phyloP scores from a whole-genome alignment of 2,329 filamentous ascomycete genomes.

The Neonectria sp. region DNA sequence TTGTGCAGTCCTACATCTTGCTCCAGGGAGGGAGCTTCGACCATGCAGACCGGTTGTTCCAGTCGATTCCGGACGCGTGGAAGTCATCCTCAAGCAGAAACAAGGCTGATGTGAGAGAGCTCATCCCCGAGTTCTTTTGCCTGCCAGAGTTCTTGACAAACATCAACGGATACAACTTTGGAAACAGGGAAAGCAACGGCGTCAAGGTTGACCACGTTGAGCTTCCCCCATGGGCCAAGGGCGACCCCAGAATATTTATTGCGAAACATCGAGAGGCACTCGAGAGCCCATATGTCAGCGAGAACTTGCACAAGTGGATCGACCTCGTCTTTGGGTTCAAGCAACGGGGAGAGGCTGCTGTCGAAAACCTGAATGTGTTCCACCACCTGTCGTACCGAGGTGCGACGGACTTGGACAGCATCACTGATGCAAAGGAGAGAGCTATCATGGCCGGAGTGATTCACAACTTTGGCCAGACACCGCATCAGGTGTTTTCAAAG shows the following conservation, averaged over 20 bases:
- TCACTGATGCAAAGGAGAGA: conserved; percentile 89
- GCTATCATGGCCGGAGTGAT: conserved; percentile 95
- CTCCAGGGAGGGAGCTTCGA: conserved; percentile 97
- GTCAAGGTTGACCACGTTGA: conserved; percentile 87
- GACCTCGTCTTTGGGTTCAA: conserved; percentile 96
- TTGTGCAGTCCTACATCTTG: conserved; percentile 94
- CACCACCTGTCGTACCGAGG: conserved; percentile 96
- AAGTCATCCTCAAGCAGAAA: conserved; percentile 89
- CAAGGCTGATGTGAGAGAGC: conserved; percentile 93
- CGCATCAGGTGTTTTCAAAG: conserved; percentile 91
- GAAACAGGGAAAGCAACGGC: conserved; percentile 84
- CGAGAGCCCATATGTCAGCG: conserved; percentile 92
- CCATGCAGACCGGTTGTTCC: conserved; percentile 95
- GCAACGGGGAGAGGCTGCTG: conserved; percentile 91
- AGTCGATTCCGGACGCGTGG: conserved; percentile 93
- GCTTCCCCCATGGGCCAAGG: conserved; percentile 97
- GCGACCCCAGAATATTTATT: conserved; percentile 95
- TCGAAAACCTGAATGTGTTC: conserved; percentile 95
- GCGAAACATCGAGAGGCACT: conserved; percentile 95
- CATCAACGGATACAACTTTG: conserved; percentile 95
- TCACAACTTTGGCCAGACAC: conserved; percentile 98
- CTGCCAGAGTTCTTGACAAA: conserved; percentile 96
- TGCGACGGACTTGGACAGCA: conserved; percentile 91
- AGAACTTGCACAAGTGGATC: conserved; percentile 94
- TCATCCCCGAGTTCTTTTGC: conserved; percentile 98